Conservation (phyloP, 805 yeast species). For the Clavispora asparagi region DNA sequence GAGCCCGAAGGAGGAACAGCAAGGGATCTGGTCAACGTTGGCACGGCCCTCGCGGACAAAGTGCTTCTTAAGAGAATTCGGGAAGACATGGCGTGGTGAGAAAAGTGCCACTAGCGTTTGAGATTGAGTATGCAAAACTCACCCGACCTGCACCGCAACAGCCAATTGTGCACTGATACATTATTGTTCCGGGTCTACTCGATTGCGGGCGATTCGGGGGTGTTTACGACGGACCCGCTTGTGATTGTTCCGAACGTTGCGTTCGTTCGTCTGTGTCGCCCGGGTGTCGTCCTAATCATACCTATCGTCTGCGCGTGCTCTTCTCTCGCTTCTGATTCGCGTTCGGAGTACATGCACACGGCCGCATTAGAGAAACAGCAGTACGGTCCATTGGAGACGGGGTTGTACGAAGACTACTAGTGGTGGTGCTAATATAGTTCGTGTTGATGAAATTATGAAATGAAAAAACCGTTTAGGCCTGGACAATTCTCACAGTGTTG, state of each 20-base stretch:
- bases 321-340: no score
- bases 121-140: not conserved
- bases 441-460: not conserved
- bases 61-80: not conserved
- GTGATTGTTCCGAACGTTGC: no score
- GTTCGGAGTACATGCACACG: no score
- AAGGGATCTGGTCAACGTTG: not conserved
- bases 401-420: no score
- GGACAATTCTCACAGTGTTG: slow-evolving; percentile 91
- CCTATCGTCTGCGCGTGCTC: no score
- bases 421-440: not conserved
- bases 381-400: no score
- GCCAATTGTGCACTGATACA: not conserved
- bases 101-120: not conserved
- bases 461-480: slow-evolving; percentile 43
- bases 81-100: not conserved
- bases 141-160: not conserved
- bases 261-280: no score
- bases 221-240: no score
- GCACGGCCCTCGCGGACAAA: not conserved
- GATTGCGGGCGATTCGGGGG: no score
- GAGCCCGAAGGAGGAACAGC: slow-evolving; percentile 8
- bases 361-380: no score
- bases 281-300: no score
- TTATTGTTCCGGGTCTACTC: not conserved